Conservation (phyloP, 345 rosid genomes). For the Eutrema japonicum region DNA sequence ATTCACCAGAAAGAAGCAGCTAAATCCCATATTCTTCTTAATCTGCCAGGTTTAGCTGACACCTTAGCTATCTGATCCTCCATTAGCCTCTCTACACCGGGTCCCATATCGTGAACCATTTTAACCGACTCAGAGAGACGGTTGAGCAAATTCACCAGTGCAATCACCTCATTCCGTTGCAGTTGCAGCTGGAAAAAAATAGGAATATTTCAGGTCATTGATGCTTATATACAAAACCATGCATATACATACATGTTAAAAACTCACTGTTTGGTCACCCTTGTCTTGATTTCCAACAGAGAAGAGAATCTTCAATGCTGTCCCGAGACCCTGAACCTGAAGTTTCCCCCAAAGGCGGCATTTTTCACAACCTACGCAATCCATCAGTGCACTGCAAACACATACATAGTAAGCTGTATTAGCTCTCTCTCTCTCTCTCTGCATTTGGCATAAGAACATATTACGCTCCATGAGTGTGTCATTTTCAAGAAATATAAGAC, state of each 20-base stretch:
- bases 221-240: background rate
- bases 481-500: background rate
- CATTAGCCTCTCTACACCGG: constrained; percentile 53
- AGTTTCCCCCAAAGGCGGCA: constrained; percentile 99
- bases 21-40: constrained; percentile 41
- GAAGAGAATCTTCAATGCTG: constrained; percentile 91
- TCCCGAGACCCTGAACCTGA: constrained; percentile 96
- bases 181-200: constrained; percentile 46
- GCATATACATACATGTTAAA: background rate
- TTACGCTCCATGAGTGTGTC: background rate
- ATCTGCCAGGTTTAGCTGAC: constrained; percentile 29
- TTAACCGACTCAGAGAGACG: constrained; percentile 65
- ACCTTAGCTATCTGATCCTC: constrained; percentile 36
- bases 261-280: constrained; percentile 62
- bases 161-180: constrained; percentile 71
- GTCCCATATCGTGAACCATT: constrained; percentile 58
- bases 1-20: constrained; percentile 42
- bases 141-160: constrained; percentile 59
- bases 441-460: background rate
- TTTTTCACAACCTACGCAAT: constrained; percentile 97
- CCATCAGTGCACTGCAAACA: constrained; percentile 88
- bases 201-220: background rate
- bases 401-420: constrained; percentile 16
- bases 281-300: constrained; percentile 64
- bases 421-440: constrained; percentile 1